Conservation (phyloP, 208 protist species). For the Wallacemonas sp. region DNA sequence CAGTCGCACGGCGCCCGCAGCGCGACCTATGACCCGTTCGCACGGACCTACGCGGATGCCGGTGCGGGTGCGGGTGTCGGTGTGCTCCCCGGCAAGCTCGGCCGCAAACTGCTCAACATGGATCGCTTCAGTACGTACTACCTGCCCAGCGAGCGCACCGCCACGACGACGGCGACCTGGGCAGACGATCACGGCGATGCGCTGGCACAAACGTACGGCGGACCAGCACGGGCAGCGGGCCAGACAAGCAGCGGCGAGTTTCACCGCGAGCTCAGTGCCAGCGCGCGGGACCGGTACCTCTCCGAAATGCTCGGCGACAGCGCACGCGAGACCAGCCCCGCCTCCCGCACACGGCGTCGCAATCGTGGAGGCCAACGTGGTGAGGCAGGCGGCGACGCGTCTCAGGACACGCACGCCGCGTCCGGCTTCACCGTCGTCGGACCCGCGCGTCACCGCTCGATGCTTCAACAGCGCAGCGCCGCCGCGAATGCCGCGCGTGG, state of each 20-base stretch:
- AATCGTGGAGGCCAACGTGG: no score
- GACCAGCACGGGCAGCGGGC: not conserved
- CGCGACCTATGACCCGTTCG: not conserved
- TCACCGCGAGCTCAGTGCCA: not conserved
- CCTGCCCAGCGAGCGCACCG: conserved; percentile 20
- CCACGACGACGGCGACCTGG: not conserved
- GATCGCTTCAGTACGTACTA: conserved; percentile 59
- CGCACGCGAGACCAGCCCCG: no score
- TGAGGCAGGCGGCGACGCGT: no score
- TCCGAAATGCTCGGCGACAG: not conserved
- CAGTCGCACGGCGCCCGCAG: no score
- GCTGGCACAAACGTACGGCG: conserved; percentile 8
- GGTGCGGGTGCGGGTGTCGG: not conserved
- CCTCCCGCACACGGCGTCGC: no score
- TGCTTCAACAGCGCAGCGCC: conserved; percentile 21
- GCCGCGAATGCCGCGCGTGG: conserved; percentile 1
- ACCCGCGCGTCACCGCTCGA: conserved; percentile 25
- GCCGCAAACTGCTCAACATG: conserved; percentile 43
- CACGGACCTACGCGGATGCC: not conserved
- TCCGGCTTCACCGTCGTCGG: conserved; percentile 22
- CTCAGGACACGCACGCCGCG: not conserved
- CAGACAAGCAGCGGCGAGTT: no score
- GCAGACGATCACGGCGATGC: not conserved
- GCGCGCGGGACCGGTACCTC: not conserved
- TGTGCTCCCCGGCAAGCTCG: conserved; percentile 13